Evolutionary conservation across 129 eudicot genomes (phyloP).

Genomic region (Tanacetum coccineum): DNA sequence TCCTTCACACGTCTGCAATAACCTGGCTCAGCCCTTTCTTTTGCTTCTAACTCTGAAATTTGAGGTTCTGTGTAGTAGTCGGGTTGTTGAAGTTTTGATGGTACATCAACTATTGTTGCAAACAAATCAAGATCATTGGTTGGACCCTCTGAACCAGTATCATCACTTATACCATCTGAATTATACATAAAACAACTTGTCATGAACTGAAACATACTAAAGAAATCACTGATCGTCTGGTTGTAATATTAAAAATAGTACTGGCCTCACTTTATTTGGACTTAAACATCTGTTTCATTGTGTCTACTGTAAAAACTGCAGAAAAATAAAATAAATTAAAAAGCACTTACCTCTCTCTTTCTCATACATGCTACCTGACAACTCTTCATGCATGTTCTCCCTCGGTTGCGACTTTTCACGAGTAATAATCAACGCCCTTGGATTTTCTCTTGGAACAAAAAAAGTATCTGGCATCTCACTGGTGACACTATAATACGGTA

Average conservation of each 20-base stretch:
- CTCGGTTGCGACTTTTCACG: conserved; percentile 27
- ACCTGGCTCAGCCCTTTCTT: conserved; percentile 52
- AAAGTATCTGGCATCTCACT: conserved; percentile 22
- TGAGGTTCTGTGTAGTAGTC: conserved; percentile 64
- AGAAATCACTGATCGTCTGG: background rate
- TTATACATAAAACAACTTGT: background rate
- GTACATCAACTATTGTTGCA: conserved; percentile 21
- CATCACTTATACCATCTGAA: conserved; percentile 10
- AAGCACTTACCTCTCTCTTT: conserved; percentile 27
- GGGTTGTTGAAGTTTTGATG: conserved; percentile 49
- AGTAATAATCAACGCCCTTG: conserved; percentile 35
- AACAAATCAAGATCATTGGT: background rate
- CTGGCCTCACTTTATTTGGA: background rate
- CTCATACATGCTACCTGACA: conserved; percentile 10
- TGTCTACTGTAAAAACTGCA: background rate
- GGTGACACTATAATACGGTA: conserved; percentile 38
- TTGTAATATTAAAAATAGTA: no score
- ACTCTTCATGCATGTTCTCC: conserved; percentile 15
- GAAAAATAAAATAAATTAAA: background rate
- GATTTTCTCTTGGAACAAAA: conserved; percentile 57
- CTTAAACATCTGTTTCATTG: background rate
- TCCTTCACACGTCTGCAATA: conserved; percentile 65
- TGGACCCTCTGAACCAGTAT: conserved; percentile 13
- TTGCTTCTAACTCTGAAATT: conserved; percentile 45
- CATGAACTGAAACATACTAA: background rate